phyloP scores from a whole-genome alignment of 208 protist species.

The Naegleria gruberi region DNA sequence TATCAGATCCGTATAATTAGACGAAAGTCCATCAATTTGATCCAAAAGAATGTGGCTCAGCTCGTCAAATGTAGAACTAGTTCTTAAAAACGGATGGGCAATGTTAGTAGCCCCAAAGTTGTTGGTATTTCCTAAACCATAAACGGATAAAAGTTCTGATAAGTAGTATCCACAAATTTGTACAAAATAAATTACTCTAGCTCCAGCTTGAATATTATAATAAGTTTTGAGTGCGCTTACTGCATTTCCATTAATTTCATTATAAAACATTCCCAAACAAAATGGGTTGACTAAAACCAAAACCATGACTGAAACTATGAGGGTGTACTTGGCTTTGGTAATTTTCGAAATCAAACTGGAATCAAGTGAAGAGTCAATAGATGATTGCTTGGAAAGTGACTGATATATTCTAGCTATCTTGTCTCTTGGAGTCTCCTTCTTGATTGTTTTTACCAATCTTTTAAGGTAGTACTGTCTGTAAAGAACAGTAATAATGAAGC shows the following conservation, averaged over 20 bases:
- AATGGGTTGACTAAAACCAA: not conserved
- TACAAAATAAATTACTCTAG: not conserved
- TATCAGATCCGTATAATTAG: not conserved
- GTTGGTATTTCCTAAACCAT: not conserved
- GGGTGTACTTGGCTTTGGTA: not conserved
- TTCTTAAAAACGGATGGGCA: not conserved
- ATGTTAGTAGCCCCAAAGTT: not conserved
- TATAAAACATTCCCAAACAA: not conserved
- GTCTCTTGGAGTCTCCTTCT: not conserved
- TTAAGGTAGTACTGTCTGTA: not conserved
- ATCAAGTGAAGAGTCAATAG: not conserved
- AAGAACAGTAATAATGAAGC: not conserved
- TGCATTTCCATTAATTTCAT: not conserved
- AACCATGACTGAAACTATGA: not conserved
- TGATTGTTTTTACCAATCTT: not conserved
- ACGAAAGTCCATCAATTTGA: not conserved
- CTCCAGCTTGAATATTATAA: not conserved
- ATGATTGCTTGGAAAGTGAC: not conserved
- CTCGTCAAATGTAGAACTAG: not conserved
- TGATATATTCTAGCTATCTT: not conserved
- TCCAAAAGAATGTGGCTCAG: not conserved
- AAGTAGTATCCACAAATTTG: not conserved
- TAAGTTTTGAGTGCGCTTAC: not conserved
- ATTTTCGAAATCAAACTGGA: not conserved
- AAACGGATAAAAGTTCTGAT: not conserved